Conservation (phyloP, 345 rosid species). For the Noccaea bulbosa region DNA sequence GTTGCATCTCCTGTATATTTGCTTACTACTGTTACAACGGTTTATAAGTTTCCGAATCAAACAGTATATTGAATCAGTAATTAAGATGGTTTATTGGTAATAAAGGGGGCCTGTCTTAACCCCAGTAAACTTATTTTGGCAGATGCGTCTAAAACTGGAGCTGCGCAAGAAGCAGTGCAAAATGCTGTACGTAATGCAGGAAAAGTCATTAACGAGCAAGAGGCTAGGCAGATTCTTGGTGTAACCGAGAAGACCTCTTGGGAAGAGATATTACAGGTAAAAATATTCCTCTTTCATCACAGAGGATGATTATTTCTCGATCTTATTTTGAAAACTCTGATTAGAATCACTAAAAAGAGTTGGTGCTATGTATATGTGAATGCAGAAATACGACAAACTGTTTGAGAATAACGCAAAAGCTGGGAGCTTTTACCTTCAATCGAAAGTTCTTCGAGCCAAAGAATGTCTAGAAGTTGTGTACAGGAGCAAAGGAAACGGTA, state of each 20-base stretch:
- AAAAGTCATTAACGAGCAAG: slow-evolving; percentile 76
- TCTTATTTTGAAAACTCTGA: slow-evolving; percentile 10
- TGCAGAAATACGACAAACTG: slow-evolving; percentile 74
- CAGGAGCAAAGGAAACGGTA: slow-evolving; percentile 51
- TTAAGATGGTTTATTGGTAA: neutral
- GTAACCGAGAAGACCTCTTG: slow-evolving; percentile 66
- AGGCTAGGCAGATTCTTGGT: slow-evolving; percentile 92
- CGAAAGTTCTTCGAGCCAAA: slow-evolving; percentile 92
- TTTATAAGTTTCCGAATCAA: neutral
- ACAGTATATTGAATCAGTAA: neutral
- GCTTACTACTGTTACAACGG: neutral
- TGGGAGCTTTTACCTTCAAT: slow-evolving; percentile 92
- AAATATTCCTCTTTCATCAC: slow-evolving; percentile 3
- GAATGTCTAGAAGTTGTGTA: slow-evolving; percentile 75
- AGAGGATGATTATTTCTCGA: neutral
- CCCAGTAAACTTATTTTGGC: slow-evolving; percentile 27
- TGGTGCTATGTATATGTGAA: slow-evolving; percentile 30
- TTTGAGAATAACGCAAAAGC: slow-evolving; percentile 80
- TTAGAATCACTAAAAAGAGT: slow-evolving; percentile 9
- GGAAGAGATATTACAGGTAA: slow-evolving; percentile 83
- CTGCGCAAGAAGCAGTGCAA: slow-evolving; percentile 80
- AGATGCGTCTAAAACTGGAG: slow-evolving; percentile 88
- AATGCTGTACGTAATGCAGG: slow-evolving; percentile 63
- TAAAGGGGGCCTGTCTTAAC: slow-evolving; percentile 11
- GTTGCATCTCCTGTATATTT: neutral